Evolutionary conservation across 1,139 yeast genomes (phyloP), one percentile per base, ranked within the genome.

Genomic region (Sugiyamaella xylanicola): DNA sequence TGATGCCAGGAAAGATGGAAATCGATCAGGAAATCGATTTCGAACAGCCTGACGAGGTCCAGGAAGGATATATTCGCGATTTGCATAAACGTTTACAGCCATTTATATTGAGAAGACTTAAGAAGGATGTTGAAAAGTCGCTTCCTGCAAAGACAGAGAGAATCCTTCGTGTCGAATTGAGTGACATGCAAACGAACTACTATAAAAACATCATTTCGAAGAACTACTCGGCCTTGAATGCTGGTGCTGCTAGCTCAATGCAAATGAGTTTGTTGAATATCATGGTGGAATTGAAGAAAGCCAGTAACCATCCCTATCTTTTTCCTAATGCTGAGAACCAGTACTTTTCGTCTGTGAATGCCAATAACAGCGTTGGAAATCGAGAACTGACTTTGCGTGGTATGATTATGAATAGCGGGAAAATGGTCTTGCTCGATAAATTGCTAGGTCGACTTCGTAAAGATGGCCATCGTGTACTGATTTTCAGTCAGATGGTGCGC

Each of bases 101-200:
- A 0, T 93, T 86, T 66, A 93, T 95, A 56, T 77, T 93, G 61
- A 84, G 99, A 69, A 82, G 99, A 66, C 79, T 95, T 70, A 93
- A 93, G 71, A 95, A 95, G 70, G 99, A 93, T 74, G 99, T 95
- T 11, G 99, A 95, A 69, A 93, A 92, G 69, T 90, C 97, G 0
- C 77, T 93, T 61, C 99, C 99, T 1, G 87, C 96, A 0, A 93
- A 93, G 70, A 86, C 97, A 0, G 99, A 93, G 74, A 82, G 98
- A 64, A 95, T 95, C 61, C 77, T 95, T 63, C 83, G 99, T 67
- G 99, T 95, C 13, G 99, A 93, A 71, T 77, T 93, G 62, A 89
- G 97, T 0, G 99, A 95, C 68, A 78, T 90, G 68, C 99, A 93
- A 73, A 93, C 98, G 0, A 93, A 90, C 58, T 95, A 93, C 71